Evolutionary conservation across 73 alveolate species (phyloP), one percentile per base, ranked within the genome.

Genomic region (Uronychia binucleata): DNA sequence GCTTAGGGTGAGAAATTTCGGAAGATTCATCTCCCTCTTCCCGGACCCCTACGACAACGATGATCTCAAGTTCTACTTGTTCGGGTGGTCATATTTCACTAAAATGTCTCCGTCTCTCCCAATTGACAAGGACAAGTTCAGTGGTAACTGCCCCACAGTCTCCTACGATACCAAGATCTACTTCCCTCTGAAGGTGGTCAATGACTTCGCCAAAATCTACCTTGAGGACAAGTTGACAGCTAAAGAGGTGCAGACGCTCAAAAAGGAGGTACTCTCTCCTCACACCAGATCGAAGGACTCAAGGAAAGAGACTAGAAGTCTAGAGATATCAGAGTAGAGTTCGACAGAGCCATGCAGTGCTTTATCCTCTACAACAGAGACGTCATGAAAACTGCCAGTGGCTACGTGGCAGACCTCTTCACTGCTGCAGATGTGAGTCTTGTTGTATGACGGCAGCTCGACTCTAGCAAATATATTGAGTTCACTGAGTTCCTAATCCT

Each of bases 291-390:
- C 26, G 32, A 67, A 75, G 11, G 5, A 35, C 35, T 28, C 59
- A 75, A 75, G 81, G 81, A 75, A 75, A 30, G 58, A 46, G 67
- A 46, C 67, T 19, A 5, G 5, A 46, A 46, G 67, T 46, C 67
- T 11, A 46, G 19, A 19, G 67, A 46, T 5, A 46, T 46, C 67
- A 46, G 19, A 46, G 27, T 75, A 26, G 35, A 25, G 27, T 75
- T 75, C 32, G 81, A 75, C 27, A 8, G 30, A 30, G 58, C 32
- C 28, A 32, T 32, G n/a, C 28, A 75, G 32, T 28, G 28, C 5
- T 30, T 75, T 30, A 75, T 75, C 1, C 35, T 75, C 46, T 75
- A 26, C 32, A 28, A 75, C 27, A 75, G 81, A 30, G 27, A 26
- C 8, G 32, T 75, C 30, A 75, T 32, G 5, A 28, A 25, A 26